Base-by-base conservation (phyloP, 73 alveolate genomes). In the Breviolum minutum region DNA sequence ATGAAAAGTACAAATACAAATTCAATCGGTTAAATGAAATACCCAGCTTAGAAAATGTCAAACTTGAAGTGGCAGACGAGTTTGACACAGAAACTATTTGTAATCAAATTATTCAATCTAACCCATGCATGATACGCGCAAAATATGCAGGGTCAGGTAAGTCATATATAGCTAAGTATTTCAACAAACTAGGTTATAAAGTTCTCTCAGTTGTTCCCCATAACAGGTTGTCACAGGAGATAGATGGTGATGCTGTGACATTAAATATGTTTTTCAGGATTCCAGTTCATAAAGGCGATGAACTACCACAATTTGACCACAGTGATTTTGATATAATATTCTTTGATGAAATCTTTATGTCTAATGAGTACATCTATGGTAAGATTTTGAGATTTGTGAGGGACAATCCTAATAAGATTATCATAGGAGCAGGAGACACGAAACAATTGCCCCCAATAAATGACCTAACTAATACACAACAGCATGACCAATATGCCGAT, bases 261-360 rank as follows among this genome's bases (percentile, higher is more conserved):
- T 60, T 61, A 14, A 85, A 85, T n/a, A 85, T 5, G 94, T 85
- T 85, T 40, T 85, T 85, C 62, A 61, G 94, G 8, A 60, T 85
- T 62, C 60, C 77, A 24, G 79, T 85, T 60, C 94, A 85, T 85
- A 61, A 85, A 26, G 95, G 86, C 6, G 86, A 85, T 9, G 66
- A 85, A 19, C 61, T 85, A 64, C 94, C 94, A 27, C 22, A 22
- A n/a, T n/a, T n/a, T 29, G 88, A 80, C 30, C 30, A 80, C 64
- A 26, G 64, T 20, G 64, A 20, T 0, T 79, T 79, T 79, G 64
- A 79, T 24, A 29, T 79, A 79, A 79, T 79, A 12, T 24, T 84
- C 9, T 84, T 84, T 60, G 94, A 84, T 60, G 94, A 84, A 62
- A 84, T 82, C 29, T 82, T 40, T 40, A 82, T 82, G 91, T 26